Conservation (phyloP, 176 grass and related monocot species). For the Dendrocalamus sinicus region DNA sequence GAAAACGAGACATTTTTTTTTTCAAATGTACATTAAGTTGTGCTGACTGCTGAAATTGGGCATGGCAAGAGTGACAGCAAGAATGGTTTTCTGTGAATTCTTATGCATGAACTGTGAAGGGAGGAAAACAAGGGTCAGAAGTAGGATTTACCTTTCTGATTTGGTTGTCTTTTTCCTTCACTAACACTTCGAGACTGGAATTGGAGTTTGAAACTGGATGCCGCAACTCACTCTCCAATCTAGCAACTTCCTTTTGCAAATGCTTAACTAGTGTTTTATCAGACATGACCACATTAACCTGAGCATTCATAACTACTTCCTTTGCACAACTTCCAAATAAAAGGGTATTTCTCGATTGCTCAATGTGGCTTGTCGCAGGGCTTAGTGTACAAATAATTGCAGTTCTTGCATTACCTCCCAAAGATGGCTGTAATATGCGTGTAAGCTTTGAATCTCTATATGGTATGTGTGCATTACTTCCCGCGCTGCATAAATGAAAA, state of each 20-base stretch:
- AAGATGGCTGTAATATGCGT: constrained; percentile 81
- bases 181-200: constrained; percentile 62
- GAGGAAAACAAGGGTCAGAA: not conserved
- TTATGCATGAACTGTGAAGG: not conserved
- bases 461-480: constrained; percentile 76
- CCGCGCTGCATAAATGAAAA: constrained; percentile 64
- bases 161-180: constrained; percentile 76
- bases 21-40: not conserved
- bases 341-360: constrained; percentile 87
- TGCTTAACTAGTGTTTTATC: constrained; percentile 90
- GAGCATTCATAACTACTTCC: constrained; percentile 79
- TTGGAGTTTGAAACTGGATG: constrained; percentile 62
- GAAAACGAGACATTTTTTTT: not conserved
- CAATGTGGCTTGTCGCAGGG: constrained; percentile 72
- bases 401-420: constrained; percentile 88
- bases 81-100: constrained; percentile 7
- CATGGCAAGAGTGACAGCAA: not conserved
- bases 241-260: constrained; percentile 84
- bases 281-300: constrained; percentile 91
- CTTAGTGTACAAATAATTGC: constrained; percentile 88
- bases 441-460: constrained; percentile 95
- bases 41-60: not conserved
- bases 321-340: constrained; percentile 87
- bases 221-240: constrained; percentile 78
- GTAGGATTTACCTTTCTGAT: constrained; percentile 70